Conservation (phyloP, 2,329 filamentous ascomycete species). For the Talaromyces sp. region DNA sequence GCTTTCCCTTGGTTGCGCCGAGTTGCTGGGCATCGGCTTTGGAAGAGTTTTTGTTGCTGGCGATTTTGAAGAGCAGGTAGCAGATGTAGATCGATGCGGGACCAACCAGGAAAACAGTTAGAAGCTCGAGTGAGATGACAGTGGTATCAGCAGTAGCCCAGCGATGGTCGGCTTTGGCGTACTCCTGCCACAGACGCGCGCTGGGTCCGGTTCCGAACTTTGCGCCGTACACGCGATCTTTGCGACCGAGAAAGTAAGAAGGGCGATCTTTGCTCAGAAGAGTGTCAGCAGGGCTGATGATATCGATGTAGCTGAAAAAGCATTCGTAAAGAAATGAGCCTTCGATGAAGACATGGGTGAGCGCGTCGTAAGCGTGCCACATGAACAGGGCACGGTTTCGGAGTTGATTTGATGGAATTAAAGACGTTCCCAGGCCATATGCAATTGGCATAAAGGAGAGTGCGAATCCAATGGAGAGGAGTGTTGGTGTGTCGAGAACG, state of each 20-base stretch:
- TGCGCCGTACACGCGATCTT: constrained; percentile 57
- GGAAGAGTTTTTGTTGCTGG: constrained; percentile 17
- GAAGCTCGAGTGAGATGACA: constrained; percentile 57
- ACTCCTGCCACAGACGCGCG: constrained; percentile 62
- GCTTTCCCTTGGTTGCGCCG: constrained; percentile 32
- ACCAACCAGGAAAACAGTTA: constrained; percentile 60
- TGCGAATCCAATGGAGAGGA: constrained; percentile 54
- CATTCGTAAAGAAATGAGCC: constrained; percentile 90
- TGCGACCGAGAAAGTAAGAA: constrained; percentile 52
- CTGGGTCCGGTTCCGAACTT: constrained; percentile 55
- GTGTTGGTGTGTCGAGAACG: constrained; percentile 45
- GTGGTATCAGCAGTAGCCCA: constrained; percentile 60
- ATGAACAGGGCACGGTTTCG: constrained; percentile 75
- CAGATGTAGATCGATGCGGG: constrained; percentile 59
- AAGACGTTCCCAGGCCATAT: constrained; percentile 53
- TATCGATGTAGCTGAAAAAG: constrained; percentile 66
- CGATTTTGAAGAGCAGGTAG: constrained; percentile 45
- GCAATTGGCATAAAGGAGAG: constrained; percentile 50
- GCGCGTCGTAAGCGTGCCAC: constrained; percentile 90
- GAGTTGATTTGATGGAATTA: constrained; percentile 55
- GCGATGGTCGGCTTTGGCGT: constrained; percentile 61
- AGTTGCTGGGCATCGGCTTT: constrained; percentile 21
- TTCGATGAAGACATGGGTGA: constrained; percentile 89
- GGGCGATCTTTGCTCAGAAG: constrained; percentile 25
- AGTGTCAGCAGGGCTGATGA: constrained; percentile 35